Conservation (phyloP, 2,329 filamentous ascomycete species). For the Colletotrichum musicola region DNA sequence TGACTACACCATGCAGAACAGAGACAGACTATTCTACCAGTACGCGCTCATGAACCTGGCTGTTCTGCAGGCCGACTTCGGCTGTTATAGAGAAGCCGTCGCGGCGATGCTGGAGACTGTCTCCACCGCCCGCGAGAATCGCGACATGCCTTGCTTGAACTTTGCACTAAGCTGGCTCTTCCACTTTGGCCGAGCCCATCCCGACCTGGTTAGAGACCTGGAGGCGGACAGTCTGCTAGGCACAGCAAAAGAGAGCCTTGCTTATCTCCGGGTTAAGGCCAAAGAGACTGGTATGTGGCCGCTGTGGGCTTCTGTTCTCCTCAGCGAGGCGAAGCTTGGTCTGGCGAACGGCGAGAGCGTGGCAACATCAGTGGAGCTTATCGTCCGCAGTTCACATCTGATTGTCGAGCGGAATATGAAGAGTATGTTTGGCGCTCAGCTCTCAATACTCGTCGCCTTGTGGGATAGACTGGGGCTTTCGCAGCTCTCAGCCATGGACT, state of each 20-base stretch:
- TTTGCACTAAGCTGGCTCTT: slow-evolving; percentile 97
- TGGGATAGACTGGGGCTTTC: slow-evolving; percentile 80
- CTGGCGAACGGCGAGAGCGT: slow-evolving; percentile 78
- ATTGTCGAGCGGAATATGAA: slow-evolving; percentile 82
- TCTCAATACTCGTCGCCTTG: slow-evolving; percentile 78
- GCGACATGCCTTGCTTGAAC: slow-evolving; percentile 92
- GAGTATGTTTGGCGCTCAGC: slow-evolving; percentile 78
- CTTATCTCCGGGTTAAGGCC: slow-evolving; percentile 87
- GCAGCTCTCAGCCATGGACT: slow-evolving; percentile 68
- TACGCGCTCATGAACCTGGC: slow-evolving; percentile 95
- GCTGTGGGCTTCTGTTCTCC: slow-evolving; percentile 83
- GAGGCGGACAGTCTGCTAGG: slow-evolving; percentile 81
- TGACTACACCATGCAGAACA: slow-evolving; percentile 92
- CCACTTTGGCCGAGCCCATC: slow-evolving; percentile 90
- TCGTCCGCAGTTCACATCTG: slow-evolving; percentile 86
- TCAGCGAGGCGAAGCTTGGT: slow-evolving; percentile 87
- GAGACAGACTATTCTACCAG: slow-evolving; percentile 89
- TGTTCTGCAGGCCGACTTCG: slow-evolving; percentile 94
- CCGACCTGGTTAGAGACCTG: slow-evolving; percentile 77
- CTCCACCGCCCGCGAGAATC: slow-evolving; percentile 92
- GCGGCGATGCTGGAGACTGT: slow-evolving; percentile 95
- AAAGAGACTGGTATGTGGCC: slow-evolving; percentile 89
- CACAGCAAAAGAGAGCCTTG: slow-evolving; percentile 83
- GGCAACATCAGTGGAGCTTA: slow-evolving; percentile 76
- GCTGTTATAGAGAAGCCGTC: slow-evolving; percentile 90